Percentiles rank a stretch among this genome's conserved stretches.
phyloP scores from a whole-genome alignment of 2,329 filamentous ascomycete genomes.

The Elsinoe necatrix region DNA sequence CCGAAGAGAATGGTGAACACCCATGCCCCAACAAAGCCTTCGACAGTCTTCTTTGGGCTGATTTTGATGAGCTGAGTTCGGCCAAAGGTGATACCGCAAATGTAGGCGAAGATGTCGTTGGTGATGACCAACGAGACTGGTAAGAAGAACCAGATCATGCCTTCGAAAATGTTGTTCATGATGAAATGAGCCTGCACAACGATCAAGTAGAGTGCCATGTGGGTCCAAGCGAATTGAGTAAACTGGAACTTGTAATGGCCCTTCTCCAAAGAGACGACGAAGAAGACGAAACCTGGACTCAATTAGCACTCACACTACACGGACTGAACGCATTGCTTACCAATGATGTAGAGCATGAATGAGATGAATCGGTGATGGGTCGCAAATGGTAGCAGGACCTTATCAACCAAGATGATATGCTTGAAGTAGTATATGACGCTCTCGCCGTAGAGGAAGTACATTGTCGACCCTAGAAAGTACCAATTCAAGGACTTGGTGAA shows the following conservation, averaged over 20 bases:
- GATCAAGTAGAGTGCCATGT: constrained; percentile 97
- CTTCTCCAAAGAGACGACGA: constrained; percentile 87
- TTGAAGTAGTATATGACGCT: constrained; percentile 99
- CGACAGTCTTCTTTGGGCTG: constrained; percentile 97
- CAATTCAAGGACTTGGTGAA: constrained; percentile 97
- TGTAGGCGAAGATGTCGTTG: constrained; percentile 97
- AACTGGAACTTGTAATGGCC: constrained; percentile 98
- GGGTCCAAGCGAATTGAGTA: constrained; percentile 98
- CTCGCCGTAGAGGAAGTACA: constrained; percentile 99
- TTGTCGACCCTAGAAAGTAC: constrained; percentile 97
- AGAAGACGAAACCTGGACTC: constrained; percentile 82
- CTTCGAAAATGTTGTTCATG: constrained; percentile 99
- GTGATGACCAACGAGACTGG: constrained; percentile 92
- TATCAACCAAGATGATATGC: constrained; percentile 92
- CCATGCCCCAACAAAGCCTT: constrained; percentile 95
- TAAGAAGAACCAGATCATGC: constrained; percentile 99
- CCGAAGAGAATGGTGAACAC: constrained; percentile 87
- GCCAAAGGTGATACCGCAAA: constrained; percentile 94
- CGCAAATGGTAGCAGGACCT: constrained; percentile 81
- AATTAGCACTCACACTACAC: background rate
- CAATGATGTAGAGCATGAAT: constrained; percentile 95
- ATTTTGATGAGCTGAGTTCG: constrained; percentile 95
- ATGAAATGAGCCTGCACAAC: constrained; percentile 98
- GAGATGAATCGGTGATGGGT: constrained; percentile 98
- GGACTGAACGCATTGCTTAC: constrained; percentile 43